Percentiles rank a stretch among this genome's conserved stretches.
Conservation (phyloP, 2,329 filamentous ascomycete genomes). For the Xylariales sp. region DNA sequence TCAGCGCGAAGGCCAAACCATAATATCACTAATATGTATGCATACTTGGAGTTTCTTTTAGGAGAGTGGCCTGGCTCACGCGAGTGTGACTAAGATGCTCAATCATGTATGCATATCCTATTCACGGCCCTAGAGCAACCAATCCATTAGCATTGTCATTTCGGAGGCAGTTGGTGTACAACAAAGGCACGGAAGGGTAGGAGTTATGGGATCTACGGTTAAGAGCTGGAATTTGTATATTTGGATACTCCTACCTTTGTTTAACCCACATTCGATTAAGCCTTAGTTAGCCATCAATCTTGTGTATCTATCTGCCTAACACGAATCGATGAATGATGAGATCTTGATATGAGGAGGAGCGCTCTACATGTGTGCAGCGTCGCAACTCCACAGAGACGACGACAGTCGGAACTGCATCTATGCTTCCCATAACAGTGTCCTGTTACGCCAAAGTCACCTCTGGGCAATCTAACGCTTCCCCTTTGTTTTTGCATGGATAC, state of each 20-base stretch:
- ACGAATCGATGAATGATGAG: not conserved
- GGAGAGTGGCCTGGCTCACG: not conserved
- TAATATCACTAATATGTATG: conserved; percentile 27
- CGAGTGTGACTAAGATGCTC: conserved; percentile 1
- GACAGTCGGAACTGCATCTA: not conserved
- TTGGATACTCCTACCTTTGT: conserved; percentile 1
- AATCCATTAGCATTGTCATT: conserved; percentile 11
- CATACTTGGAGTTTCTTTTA: conserved; percentile 27
- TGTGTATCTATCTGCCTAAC: not conserved
- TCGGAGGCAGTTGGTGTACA: conserved; percentile 17
- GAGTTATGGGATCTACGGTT: conserved; percentile 21
- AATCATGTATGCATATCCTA: not conserved
- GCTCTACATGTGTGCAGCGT: not conserved
- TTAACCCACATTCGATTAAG: not conserved
- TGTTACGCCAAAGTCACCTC: not conserved
- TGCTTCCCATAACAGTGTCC: not conserved
- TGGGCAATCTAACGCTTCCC: not conserved
- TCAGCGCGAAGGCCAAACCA: conserved; percentile 8
- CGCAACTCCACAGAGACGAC: not conserved
- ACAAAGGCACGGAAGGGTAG: conserved; percentile 24
- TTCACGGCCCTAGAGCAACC: conserved; percentile 12
- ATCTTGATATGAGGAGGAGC: not conserved
- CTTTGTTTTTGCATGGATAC: not conserved
- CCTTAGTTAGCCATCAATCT: not conserved
- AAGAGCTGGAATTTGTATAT: conserved; percentile 8